Evolutionary conservation across 2,329 filamentous ascomycete genomes (phyloP).

Genomic region (Cladosporium cucumerinum): DNA sequence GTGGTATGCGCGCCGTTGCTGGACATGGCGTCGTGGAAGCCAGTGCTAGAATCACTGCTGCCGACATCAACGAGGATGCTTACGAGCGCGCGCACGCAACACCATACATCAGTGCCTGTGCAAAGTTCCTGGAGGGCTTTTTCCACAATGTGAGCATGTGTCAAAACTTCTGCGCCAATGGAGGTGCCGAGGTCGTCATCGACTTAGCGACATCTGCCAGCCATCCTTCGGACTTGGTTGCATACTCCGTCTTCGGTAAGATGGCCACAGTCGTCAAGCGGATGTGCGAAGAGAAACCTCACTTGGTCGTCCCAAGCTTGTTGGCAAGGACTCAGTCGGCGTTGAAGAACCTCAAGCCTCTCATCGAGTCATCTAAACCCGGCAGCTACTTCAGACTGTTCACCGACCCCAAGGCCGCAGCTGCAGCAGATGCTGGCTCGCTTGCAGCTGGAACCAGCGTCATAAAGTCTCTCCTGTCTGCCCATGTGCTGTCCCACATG

Average conservation of each 20-base stretch:
- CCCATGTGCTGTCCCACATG: constrained; percentile 72
- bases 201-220: constrained; percentile 81
- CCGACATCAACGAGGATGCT: constrained; percentile 37
- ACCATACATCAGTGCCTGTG: constrained; percentile 68
- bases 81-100: constrained; percentile 25
- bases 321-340: constrained; percentile 69
- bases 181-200: constrained; percentile 78
- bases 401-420: constrained; percentile 10
- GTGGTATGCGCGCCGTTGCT: constrained; percentile 28
- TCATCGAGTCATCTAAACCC: constrained; percentile 47
- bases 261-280: constrained; percentile 71
- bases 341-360: constrained; percentile 63
- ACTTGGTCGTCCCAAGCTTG: constrained; percentile 77
- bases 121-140: constrained; percentile 75
- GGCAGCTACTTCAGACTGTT: constrained; percentile 20
- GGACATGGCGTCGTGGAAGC: constrained; percentile 9
- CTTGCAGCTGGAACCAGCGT: constrained; percentile 64
- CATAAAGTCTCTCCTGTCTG: constrained; percentile 72
- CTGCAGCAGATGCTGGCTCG: constrained; percentile 17
- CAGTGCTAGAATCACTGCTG: constrained; percentile 3
- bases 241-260: constrained; percentile 64
- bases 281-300: constrained; percentile 75
- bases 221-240: constrained; percentile 69
- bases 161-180: constrained; percentile 68
- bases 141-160: constrained; percentile 72